Percentiles rank a stretch among this genome's conserved stretches.
Conservation (phyloP, 2,329 filamentous ascomycete genomes). For the Helminthosporium solani region DNA sequence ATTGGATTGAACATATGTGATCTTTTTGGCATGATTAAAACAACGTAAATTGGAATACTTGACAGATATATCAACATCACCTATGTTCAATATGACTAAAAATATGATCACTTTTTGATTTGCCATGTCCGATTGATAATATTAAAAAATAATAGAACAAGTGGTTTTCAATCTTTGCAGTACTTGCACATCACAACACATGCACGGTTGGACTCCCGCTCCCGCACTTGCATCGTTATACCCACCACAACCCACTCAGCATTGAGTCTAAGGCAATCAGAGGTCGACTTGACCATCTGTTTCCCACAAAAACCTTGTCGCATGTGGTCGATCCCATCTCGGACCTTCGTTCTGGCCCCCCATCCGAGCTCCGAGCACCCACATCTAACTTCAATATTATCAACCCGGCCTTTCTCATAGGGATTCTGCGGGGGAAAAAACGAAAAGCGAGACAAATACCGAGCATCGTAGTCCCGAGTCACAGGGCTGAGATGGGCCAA, state of each 20-base stretch:
- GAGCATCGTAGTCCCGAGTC: conserved; percentile 2
- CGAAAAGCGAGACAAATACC: conserved; percentile 5
- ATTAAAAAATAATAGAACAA: too few relatives aligned
- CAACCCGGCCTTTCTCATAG: conserved; percentile 3
- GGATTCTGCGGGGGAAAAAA: not conserved
- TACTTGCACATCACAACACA: too few relatives aligned
- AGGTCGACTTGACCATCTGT: not conserved
- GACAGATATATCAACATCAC: too few relatives aligned
- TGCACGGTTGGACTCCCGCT: too few relatives aligned
- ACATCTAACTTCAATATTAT: conserved; percentile 9
- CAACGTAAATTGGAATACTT: too few relatives aligned
- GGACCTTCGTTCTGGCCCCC: conserved; percentile 11
- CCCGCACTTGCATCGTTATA: not conserved
- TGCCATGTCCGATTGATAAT: too few relatives aligned
- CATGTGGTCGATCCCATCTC: not conserved
- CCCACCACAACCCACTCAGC: not conserved
- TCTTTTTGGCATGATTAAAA: too few relatives aligned
- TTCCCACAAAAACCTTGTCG: too few relatives aligned
- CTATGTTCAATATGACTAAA: too few relatives aligned
- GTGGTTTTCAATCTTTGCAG: too few relatives aligned
- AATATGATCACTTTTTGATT: too few relatives aligned
- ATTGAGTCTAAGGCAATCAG: not conserved
- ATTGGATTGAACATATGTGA: too few relatives aligned
- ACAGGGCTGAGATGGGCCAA: conserved; percentile 3
- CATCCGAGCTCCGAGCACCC: conserved; percentile 27